Percentiles rank a stretch among this genome's conserved stretches.
These are phyloP conservation scores for Saccharomycopsis sp. DNA, from an alignment of 805 yeast species.

Conservation along the genomic window DNA sequence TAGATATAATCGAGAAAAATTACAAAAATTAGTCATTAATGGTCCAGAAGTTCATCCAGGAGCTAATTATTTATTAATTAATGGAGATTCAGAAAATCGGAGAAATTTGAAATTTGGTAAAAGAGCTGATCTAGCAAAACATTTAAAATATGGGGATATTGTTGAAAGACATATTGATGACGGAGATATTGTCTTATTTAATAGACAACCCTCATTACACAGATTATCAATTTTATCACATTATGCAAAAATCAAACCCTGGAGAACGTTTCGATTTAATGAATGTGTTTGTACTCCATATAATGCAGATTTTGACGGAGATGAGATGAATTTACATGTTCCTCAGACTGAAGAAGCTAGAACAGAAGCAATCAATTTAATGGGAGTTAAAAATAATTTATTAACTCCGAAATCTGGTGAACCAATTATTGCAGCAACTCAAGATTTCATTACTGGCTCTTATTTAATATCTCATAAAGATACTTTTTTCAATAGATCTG, in stretches of 20 bases:
- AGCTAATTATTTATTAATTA: conserved; percentile 82
- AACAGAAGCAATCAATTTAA: conserved; percentile 94
- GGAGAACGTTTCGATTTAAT: conserved; percentile 94
- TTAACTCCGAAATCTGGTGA: conserved; percentile 97
- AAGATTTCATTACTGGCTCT: conserved; percentile 97
- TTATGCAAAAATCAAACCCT: conserved; percentile 91
- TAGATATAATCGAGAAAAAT: conserved; percentile 69
- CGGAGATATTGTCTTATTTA: conserved; percentile 91
- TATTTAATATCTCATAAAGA: conserved; percentile 89
- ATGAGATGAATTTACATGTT: conserved; percentile 97
- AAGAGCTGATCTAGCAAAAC: conserved; percentile 62
- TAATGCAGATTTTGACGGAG: conserved; percentile 99
- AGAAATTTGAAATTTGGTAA: conserved; percentile 87
- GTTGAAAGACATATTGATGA: conserved; percentile 97
- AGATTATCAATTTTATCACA: conserved; percentile 89
- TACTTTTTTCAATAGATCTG: conserved; percentile 80
- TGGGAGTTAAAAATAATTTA: conserved; percentile 95
- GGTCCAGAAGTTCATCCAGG: conserved; percentile 95
- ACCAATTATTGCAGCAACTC: conserved; percentile 99
- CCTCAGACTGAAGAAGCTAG: conserved; percentile 99
- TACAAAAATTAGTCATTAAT: conserved; percentile 61
- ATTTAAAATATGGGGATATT: conserved; percentile 76
- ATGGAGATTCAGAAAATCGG: conserved; percentile 68
- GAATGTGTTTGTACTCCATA: conserved; percentile 99
- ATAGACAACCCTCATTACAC: conserved; percentile 96